Evolutionary conservation across 208 protist genomes (phyloP), one percentile per base, ranked within the genome.

Genomic region (Trypanosoma avium): DNA sequence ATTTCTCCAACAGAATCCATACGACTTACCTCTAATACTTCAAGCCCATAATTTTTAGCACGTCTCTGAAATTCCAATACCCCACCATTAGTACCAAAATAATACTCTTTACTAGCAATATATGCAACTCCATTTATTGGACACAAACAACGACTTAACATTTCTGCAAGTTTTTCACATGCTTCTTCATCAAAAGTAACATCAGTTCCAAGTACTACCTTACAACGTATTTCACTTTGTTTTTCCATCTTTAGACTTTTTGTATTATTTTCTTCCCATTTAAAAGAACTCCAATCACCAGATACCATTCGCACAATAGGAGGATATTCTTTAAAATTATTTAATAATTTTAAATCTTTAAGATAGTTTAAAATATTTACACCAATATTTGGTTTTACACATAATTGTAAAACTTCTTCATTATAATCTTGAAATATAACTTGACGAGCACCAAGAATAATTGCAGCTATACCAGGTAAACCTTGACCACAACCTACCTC

Each of bases 391-490:
- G 87, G 81, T 65, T 81, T 61, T 42, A 82, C 82, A 69, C 87
- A 93, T 9, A 76, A 17, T 7, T 82, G 57, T 0, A 94, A 68
- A n/a, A 96, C 90, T 58, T 94, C 83, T 17, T 67, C 73, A 63
- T 96, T 96, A 76, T 93, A 96, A 64, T 96, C 90, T 58, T 94
- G 87, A 43, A 93, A 82, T 17, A 81, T 61, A 7, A 96, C 61
- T 10, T 58, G 50, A 1, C 63, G 70, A 9, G 84, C 89, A 2
- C 89, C 89, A 27, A 90, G 67, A 13, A 76, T 49, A 40, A 94
- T 46, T 13, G 85, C 83, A 4, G 84, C 67, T 22, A 96, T 69
- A 2, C 76, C 85, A 1, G 85, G 85, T 13, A 96, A 58, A 2
- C 54, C 84, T 55, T 96, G 90, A 0, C 90, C 90, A 53, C 86